Base-by-base conservation (phyloP, 768 basidiomycete genomes). In the Suillus luteus region DNA sequence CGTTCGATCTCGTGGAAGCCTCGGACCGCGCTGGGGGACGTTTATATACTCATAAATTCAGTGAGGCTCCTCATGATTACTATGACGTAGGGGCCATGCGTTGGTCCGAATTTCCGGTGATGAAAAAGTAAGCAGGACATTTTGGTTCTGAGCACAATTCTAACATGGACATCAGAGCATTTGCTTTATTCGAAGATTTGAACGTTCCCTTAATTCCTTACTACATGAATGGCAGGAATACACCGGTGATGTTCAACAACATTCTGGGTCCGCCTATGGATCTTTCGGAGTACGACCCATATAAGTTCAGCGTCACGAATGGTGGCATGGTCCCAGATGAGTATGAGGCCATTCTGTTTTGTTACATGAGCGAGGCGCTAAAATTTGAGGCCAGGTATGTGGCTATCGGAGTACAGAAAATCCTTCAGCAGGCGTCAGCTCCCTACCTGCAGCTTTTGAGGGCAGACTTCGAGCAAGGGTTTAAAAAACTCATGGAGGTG, bases 1-100 rank as follows among this genome's bases (percentile, higher is more conserved):
- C 54, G 8, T 71, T 70, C 37, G 52, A 68, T 27, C 62, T 71
- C 19, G 19, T 71, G 37, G 70, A 71, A 40, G 72, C 70, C 12
- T 31, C 37, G 8, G 37, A 55, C 6, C 61, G 61, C 10, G 63
- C 66, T 33, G 71, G 71, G n/a, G 70, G 70, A 33, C 63, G 70
- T 8, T 44, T 71, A 1, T 70, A 57, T 46, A 71, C 72, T 3
- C 55, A 40, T 58, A 58, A 10, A 19, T 58, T 58, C 38, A 58
- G 38, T 24, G 55, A 41, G 17, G 38, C 38, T 27, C 55, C 22
- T 17, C 40, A 58, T 17, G 55, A 58, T 17, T 58, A 58, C 33
- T 58, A 58, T 58, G 55, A 58, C 5, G 55, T 11, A 3, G 55
- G 55, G 17, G 55, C 55, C 9, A 58, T 58, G 55, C 55, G 38